Conservation (phyloP, 2,329 filamentous ascomycete species). For the Botrytis squamosa region DNA sequence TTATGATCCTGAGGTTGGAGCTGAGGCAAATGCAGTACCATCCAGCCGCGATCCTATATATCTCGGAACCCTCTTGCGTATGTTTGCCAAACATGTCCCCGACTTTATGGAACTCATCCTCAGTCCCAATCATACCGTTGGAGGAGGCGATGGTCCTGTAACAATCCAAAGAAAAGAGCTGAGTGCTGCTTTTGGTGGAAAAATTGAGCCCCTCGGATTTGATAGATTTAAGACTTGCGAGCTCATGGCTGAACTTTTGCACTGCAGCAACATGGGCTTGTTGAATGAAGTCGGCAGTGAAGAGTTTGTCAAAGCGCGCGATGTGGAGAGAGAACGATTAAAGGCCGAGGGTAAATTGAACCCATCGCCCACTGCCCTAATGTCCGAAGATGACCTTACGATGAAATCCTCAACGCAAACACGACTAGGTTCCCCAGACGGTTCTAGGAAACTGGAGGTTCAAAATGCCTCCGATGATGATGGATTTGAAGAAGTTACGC, state of each 20-base stretch:
- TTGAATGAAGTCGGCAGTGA: conserved; percentile 91
- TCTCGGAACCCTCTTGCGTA: conserved; percentile 80
- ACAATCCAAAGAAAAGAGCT: conserved; percentile 72
- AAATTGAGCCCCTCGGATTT: conserved; percentile 92
- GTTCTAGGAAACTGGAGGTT: conserved; percentile 69
- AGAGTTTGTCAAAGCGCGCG: conserved; percentile 75
- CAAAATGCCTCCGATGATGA: conserved; percentile 84
- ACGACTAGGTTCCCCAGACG: conserved; percentile 55
- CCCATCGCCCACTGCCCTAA: conserved; percentile 41
- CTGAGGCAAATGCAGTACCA: conserved; percentile 74
- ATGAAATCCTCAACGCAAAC: conserved; percentile 55
- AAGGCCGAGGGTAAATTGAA: conserved; percentile 72
- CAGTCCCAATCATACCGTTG: conserved; percentile 61
- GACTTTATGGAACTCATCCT: conserved; percentile 91
- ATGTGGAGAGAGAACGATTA: conserved; percentile 77
- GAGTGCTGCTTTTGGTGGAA: conserved; percentile 83
- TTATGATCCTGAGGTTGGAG: conserved; percentile 89
- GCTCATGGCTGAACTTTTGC: conserved; percentile 93
- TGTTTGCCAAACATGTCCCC: conserved; percentile 88
- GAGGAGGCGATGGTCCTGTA: conserved; percentile 53
- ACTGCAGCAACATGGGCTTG: conserved; percentile 98
- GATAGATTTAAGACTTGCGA: conserved; percentile 99
- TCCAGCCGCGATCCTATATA: conserved; percentile 93
- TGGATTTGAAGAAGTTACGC: conserved; percentile 85
- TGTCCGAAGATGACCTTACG: conserved; percentile 60